Evolutionary conservation across 306 rosid genomes (phyloP), one percentile per base, ranked within the genome.

Genomic region (Oxytropis ochrocephala): DNA sequence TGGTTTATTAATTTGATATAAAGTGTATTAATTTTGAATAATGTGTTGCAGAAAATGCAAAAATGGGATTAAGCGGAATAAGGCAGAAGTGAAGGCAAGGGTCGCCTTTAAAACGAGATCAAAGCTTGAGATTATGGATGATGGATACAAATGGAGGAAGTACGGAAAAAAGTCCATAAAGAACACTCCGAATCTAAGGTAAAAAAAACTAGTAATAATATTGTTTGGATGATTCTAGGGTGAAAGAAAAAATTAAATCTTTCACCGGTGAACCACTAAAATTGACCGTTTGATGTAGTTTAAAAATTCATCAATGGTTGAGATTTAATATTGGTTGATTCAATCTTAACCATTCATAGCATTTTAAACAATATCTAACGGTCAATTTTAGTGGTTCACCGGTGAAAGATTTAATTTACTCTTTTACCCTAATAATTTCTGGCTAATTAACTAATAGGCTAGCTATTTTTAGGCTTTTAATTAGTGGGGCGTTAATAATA

Each of bases 111-210:
- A 78, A 76, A 90, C 96, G 0, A 84, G 72, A 80, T 82, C 96
- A 43, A 88, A 85, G 74, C 16, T 82, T 41, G 96, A 87, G 80
- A 48, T 85, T 36, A 85, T 90, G 91, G 94, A 90, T 43, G 93
- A 90, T 76, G 96, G 96, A 60, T 90, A 80, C 81, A 90, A 83
- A 65, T 90, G 96, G 96, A 83, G 96, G 72, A 90, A 90, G 82
- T 90, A 90, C 35, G 96, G 96, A 17, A 90, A 84, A 79, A 90
- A 90, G 47, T 64, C 81, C 0, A 93, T 90, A 13, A 90, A 90
- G 79, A 85, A 84, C 78, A 90, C 21, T 73, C 81, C 86, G 1
- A 56, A 90, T 53, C 79, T 86, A 30, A 87, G 96, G 96, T n/a
- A n/a, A n/a, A n/a, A n/a, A n/a, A n/a, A n/a, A n/a, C n/a, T n/a